Evolutionary conservation across 495 filamentous ascomycete species (phyloP).

Genomic region (Daldinia caldariorum): DNA sequence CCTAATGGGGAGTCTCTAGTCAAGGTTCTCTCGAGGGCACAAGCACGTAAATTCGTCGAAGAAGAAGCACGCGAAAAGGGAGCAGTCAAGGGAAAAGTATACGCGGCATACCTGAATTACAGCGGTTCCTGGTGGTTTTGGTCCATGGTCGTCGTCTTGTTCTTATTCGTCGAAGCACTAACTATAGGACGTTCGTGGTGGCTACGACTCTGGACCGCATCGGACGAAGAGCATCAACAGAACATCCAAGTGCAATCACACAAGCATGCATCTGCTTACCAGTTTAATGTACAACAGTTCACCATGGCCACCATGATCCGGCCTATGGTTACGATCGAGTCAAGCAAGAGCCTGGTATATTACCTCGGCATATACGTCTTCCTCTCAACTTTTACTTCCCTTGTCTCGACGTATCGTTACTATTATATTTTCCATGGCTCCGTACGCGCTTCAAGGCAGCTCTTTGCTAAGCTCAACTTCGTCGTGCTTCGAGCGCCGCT

Average conservation of each 20-base stretch:
- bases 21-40: conserved; percentile 55
- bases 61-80: conserved; percentile 77
- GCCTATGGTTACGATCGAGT: conserved; percentile 25
- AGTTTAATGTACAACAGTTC: conserved; percentile 52
- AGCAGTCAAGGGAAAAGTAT: conserved; percentile 68
- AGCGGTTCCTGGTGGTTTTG: conserved; percentile 74
- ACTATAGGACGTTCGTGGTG: conserved; percentile 67
- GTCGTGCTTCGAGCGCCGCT: conserved; percentile 75
- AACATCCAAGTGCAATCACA: conserved; percentile 34
- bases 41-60: conserved; percentile 72
- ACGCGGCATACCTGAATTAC: conserved; percentile 69
- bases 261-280: conserved; percentile 49
- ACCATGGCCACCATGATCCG: conserved; percentile 45
- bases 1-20: conserved; percentile 50
- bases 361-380: conserved; percentile 75
- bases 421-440: conserved; percentile 67
- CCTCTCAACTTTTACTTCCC: conserved; percentile 65
- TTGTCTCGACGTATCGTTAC: conserved; percentile 67
- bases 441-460: conserved; percentile 67
- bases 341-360: conserved; percentile 57
- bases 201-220: conserved; percentile 74
- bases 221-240: conserved; percentile 48
- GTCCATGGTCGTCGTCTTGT: conserved; percentile 63
- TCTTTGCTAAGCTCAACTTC: conserved; percentile 72
- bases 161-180: conserved; percentile 60